These are phyloP conservation scores for Rhodotorula sp. DNA, from an alignment of 1,284 basidiomycete genomes.

Conservation along the genomic window DNA sequence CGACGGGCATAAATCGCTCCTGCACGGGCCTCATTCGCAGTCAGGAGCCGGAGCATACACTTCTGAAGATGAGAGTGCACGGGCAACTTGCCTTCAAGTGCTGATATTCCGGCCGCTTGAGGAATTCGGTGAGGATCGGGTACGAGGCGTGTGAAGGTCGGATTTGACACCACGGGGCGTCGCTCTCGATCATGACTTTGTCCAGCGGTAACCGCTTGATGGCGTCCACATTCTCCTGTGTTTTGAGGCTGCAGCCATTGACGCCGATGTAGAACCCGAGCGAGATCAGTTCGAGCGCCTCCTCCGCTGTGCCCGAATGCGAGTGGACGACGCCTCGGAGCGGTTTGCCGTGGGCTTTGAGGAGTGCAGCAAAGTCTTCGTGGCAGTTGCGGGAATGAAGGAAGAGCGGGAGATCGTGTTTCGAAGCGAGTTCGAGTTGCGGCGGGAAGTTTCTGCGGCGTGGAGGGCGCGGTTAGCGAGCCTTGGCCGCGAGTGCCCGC, in stretches of 20 bases:
- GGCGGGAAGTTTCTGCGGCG: constrained; percentile 61
- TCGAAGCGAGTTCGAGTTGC: constrained; percentile 69
- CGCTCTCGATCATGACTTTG: constrained; percentile 72
- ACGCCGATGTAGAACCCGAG: constrained; percentile 48
- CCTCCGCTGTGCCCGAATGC: constrained; percentile 70
- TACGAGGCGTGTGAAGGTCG: constrained; percentile 73
- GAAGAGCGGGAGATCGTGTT: constrained; percentile 74
- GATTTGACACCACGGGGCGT: constrained; percentile 54
- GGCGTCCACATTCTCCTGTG: constrained; percentile 65
- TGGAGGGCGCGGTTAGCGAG: no score
- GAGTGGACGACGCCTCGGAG: constrained; percentile 79
- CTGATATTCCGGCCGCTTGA: background rate
- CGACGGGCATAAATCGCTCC: constrained; percentile 57
- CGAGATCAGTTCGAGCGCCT: constrained; percentile 66
- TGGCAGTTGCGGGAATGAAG: constrained; percentile 70
- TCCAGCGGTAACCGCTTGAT: constrained; percentile 63
- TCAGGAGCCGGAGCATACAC: background rate
- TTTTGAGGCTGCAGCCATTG: constrained; percentile 83
- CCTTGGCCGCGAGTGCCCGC: background rate
- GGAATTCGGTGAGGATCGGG: constrained; percentile 57
- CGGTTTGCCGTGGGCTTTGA: constrained; percentile 50
- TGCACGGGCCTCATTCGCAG: background rate
- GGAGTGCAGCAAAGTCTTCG: constrained; percentile 66
- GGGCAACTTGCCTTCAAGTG: background rate
- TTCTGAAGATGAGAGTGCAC: constrained; percentile 45